Base-by-base conservation (phyloP, 352 stramenopile genomes). In the Pythium sukuiense region DNA sequence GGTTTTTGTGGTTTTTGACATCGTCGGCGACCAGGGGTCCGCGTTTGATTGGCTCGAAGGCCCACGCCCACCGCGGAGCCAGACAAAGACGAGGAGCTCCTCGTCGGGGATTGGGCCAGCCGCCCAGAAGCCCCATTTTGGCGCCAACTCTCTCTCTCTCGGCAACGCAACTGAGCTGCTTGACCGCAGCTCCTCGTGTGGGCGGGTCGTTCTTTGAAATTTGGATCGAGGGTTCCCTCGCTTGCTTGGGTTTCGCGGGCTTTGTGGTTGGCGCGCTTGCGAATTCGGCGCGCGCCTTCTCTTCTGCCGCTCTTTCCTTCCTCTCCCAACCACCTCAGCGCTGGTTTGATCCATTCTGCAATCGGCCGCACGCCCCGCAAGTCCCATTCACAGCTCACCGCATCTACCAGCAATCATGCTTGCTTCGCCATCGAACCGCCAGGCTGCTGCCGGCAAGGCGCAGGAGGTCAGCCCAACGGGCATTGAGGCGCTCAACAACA, bases 211-310 rank as follows among this genome's bases (percentile, higher is more conserved):
- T 6, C 26, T 46, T 45, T 59, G 53, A 39, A 59, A 48, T 48
- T 48, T 24, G 18, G 39, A 48, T 43, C 35, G 6, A 43, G 14
- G 39, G 39, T 20, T 48, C 39, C 39, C 39, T 48, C 39, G 39
- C 39, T 6, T 8, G 39, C 32, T 53, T 62, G 20, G 20, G 20
- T 24, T 72, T 72, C 55, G 59, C 59, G 59, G 59, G 59, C 55
- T 63, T 33, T 7, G 0, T 58, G 27, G 54, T 68, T 72, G 66
- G 66, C 66, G 66, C 59, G 66, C 66, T 72, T 68, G 68, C 50
- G 57, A 65, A 57, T 65, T 71, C 43, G 64, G 57, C 57, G 57
- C 64, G 55, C 43, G 49, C 39, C 50, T 55, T 43, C 33, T 55
- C 27, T 49, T 48, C 57, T 43, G 16, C 13, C 48, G 20, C 8